phyloP scores from a whole-genome alignment of 2,329 filamentous ascomycete genomes.

The Alternaria burnsii region DNA sequence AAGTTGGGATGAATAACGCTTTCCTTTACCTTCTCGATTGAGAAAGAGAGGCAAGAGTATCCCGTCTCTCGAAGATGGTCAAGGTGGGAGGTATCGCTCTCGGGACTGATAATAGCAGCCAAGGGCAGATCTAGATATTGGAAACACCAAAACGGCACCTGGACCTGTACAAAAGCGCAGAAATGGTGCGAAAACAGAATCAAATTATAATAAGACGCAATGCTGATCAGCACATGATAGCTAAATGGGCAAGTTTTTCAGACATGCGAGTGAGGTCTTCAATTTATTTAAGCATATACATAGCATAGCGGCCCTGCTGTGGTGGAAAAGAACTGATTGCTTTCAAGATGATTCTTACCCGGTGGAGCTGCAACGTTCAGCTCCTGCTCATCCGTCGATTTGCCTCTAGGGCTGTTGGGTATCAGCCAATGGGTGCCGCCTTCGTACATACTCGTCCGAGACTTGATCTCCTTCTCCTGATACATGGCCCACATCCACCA shows the following conservation, averaged over 20 bases:
- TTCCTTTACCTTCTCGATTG: background rate
- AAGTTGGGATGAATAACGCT: background rate
- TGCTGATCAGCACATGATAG: background rate
- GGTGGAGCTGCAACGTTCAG: constrained; percentile 35
- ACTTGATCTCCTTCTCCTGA: constrained; percentile 41
- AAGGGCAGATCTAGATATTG: background rate
- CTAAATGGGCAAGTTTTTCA: background rate
- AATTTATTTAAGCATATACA: constrained; percentile 35
- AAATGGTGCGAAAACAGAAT: background rate
- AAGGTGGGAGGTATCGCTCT: no score
- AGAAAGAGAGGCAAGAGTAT: background rate
- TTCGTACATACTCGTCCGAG: constrained; percentile 46
- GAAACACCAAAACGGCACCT: background rate
- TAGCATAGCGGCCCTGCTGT: constrained; percentile 46
- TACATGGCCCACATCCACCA: constrained; percentile 62
- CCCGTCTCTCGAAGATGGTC: background rate
- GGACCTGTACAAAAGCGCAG: background rate
- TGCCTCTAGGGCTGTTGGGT: constrained; percentile 53
- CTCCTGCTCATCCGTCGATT: constrained; percentile 41
- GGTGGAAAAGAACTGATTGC: constrained; percentile 41
- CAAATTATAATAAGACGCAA: no score
- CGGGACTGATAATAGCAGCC: background rate
- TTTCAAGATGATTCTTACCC: constrained; percentile 32
- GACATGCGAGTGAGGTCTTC: no score
- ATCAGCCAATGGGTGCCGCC: constrained; percentile 55